phyloP scores from a whole-genome alignment of 345 rosid species.

The Rhodomyrtus tomentosa region DNA sequence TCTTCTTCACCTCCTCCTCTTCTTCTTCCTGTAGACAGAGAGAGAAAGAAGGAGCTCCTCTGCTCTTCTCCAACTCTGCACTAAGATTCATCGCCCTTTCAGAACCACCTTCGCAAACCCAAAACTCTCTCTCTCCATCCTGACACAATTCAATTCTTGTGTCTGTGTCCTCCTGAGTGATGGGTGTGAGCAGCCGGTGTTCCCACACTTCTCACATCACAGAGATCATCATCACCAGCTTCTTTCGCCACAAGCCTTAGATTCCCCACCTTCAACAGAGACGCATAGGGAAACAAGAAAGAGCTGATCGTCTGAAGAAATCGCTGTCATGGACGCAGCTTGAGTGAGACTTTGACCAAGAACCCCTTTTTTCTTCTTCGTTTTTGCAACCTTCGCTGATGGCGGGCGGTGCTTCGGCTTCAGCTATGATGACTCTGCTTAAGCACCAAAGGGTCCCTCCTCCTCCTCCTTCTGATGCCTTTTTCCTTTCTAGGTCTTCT shows the following conservation, averaged over 20 bases:
- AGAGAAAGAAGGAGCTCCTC: background rate
- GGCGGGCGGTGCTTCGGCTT: conserved; percentile 31
- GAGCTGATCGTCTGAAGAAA: background rate
- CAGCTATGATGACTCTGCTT: conserved; percentile 25
- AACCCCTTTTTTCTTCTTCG: background rate
- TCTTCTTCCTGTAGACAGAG: background rate
- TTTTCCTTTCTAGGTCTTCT: conserved; percentile 34
- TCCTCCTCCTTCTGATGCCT: conserved; percentile 22
- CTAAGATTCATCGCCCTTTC: background rate
- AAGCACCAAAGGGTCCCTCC: conserved; percentile 28
- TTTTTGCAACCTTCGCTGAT: conserved; percentile 4
- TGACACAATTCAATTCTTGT: background rate
- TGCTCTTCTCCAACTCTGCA: background rate
- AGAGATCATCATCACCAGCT: conserved; percentile 66
- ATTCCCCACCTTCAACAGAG: background rate
- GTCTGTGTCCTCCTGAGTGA: conserved; percentile 30
- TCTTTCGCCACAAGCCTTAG: conserved; percentile 55
- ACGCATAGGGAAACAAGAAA: background rate
- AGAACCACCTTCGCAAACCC: background rate
- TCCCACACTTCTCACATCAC: conserved; percentile 66
- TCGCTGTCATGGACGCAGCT: background rate
- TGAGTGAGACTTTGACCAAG: background rate
- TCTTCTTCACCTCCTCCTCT: background rate
- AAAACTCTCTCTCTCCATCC: background rate
- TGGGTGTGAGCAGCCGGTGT: conserved; percentile 54